Base-by-base conservation (phyloP, 495 filamentous ascomycete species). In the Aspergillus cavernicola region DNA sequence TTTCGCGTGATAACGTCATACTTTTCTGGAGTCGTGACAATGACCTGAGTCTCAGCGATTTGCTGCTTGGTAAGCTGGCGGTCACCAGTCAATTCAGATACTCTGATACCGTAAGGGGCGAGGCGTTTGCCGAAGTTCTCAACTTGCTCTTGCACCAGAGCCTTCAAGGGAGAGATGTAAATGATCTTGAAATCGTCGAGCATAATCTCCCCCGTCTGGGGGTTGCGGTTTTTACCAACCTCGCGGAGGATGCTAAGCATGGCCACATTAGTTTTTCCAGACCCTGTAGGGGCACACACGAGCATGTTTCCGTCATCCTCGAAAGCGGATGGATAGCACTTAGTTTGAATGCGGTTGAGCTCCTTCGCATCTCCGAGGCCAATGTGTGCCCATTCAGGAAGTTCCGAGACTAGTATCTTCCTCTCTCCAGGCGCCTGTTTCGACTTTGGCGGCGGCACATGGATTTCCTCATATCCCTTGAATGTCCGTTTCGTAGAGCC, bases 1-100 rank as follows among this genome's bases (percentile, higher is more conserved):
- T 99, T 99, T 59, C 93, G 84, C 5, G 95, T 99, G 60, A 99
- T 96, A 51, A 99, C 95, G 72, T 99, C 93, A 85, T 88, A 99
- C 73, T 99, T 99, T 66, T 99, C 93, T 9, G 93, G 93, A 0
- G 93, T 99, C 2, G 93, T 99, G 38, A 99, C 92, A 61, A 99
- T 99, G 60, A 99, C 86, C 65, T 99, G 93, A 6, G 93, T 97
- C 59, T 99, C 95, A 22, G 90, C 83, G 53, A 99, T 97, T 71
- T 97, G 93, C 65, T 96, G 91, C 68, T 99, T 99, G 31, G 93
- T 97, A 67, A 99, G 90, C 64, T 97, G 95, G 19, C 93, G 88
- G 71, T 99, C 93, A 67, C 93, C 93, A 53, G 93, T 97, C 52
- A 99, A 75, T 66, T 99, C 93, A 6, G 92, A 82, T 4, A 97